Base-by-base conservation (phyloP, 2,329 filamentous ascomycete species). In the Verticillium nonalfalfae region DNA sequence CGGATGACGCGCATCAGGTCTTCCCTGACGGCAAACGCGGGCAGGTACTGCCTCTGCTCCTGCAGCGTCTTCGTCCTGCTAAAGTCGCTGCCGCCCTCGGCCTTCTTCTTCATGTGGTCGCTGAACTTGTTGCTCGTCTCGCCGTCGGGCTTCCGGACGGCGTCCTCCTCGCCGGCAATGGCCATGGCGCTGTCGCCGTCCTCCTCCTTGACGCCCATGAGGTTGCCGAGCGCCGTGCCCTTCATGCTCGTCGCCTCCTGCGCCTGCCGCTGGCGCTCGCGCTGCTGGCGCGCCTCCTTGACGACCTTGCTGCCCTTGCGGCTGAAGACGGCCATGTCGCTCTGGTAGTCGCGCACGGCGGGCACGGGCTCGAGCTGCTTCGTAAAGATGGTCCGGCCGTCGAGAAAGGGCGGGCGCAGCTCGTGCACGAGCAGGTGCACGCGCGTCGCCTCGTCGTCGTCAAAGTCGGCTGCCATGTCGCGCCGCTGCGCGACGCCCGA, bases 321-420 rank as follows among this genome's bases (percentile, higher is more conserved):
- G 76, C 93, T 96, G 69, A 98, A 98, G 1, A 99, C 93, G 1
- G 95, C 95, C 95, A 99, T 97, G 71, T 99, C 95, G 72, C 96
- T 99, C 75, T 98, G 94, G 33, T 90, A 88, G 73, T 99, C 95
- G 59, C 90, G 85, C 14, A 99, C 91, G 0, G 95, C 96, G 0
- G 94, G 92, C 1, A 99, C 90, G 0, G 95, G 96, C 62, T 99
- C 95, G 26, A 98, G 75, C 74, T 99, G 96, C 75, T 97, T 98
- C 3, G 95, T 99, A 73, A 99, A 99, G 61, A 99, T 90, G 21
- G 90, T 98, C 68, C 93, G 88, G 31, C 95, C 95, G 76, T 99
- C 94, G 57, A 99, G 78, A 70, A 99, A 99, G 0, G 95, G 96
- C 10, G 95, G 95, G 65, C 91, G 90, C 40, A 99, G 81, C 70